These are phyloP conservation scores for Chalara sp. DNA, from an alignment of 2,329 filamentous ascomycete genomes.

Conservation along the genomic window DNA sequence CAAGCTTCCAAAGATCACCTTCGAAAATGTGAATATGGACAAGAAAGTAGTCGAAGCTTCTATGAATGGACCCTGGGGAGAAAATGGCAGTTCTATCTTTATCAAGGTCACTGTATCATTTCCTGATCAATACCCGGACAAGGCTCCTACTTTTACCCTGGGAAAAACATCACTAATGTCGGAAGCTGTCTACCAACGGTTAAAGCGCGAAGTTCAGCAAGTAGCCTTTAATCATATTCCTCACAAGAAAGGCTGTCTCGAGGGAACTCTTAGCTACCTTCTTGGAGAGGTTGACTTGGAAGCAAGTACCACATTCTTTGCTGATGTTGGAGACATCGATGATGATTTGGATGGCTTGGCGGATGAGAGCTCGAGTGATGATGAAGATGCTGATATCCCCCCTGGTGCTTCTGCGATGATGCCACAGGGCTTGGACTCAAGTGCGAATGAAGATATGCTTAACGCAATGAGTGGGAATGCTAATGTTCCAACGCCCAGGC, in stretches of 20 bases:
- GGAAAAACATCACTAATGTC: conserved; percentile 58
- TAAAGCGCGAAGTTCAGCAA: conserved; percentile 49
- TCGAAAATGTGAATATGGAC: conserved; percentile 60
- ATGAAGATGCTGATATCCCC: conserved; percentile 52
- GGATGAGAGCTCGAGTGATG: conserved; percentile 79
- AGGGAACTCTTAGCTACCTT: conserved; percentile 55
- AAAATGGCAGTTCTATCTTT: conserved; percentile 48
- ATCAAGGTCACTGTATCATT: conserved; percentile 56
- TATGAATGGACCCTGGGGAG: conserved; percentile 58
- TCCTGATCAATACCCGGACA: conserved; percentile 52
- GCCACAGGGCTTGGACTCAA: conserved; percentile 54
- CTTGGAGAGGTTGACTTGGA: conserved; percentile 57
- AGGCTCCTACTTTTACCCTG: conserved; percentile 51
- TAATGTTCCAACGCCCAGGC: conserved; percentile 49
- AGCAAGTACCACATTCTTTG: conserved; percentile 54
- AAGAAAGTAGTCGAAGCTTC: conserved; percentile 51
- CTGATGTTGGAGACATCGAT: conserved; percentile 50
- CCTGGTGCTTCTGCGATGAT: conserved; percentile 40
- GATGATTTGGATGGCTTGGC: conserved; percentile 47
- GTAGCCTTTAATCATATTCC: conserved; percentile 49
- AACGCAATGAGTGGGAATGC: conserved; percentile 41
- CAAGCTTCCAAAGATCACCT: conserved; percentile 56
- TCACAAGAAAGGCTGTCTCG: conserved; percentile 54
- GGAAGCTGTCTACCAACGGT: conserved; percentile 43
- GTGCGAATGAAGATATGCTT: conserved; percentile 44